Evolutionary conservation across 306 rosid species (phyloP), one percentile per base, ranked within the genome.

Genomic region (Pachyrhizus erosus): DNA sequence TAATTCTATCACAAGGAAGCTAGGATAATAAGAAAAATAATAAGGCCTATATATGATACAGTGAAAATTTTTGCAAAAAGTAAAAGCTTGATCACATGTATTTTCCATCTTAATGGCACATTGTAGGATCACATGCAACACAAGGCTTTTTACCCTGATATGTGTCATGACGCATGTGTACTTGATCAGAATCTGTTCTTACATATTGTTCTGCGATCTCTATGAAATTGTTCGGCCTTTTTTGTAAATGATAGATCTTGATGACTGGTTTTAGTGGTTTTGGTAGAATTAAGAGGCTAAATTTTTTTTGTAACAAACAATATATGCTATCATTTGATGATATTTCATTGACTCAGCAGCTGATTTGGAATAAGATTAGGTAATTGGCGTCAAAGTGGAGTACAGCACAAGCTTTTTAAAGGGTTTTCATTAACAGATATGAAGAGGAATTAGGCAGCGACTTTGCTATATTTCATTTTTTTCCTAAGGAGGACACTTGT

Each of bases 251-350:
- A 37, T 64, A 75, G 57, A 31, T 9, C 4, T 73, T n/a, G 65
- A 20, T 31, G 49, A 73, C 65, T 18, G 18, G 65, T 11, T 31
- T 52, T 51, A 31, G 13, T 49, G 33, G 49, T 73, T 73, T 18
- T 31, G 66, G 78, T 10, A 52, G 18, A 73, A 52, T n/a, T 18
- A 51, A 31, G 26, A 31, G 31, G 7, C 14, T 1, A 34, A 7
- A n/a, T 17, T 11, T 13, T 13, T 75, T 3, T 37, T 14, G 68
- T 23, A 39, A 42, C 15, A 7, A 7, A 33, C 31, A 76, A 42
- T 76, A 17, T 40, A 76, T 42, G 70, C 45, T 76, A 76, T 42
- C 26, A 76, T 60, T 42, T 43, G 21, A 76, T 45, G 71, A n/a
- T 17, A 29, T 42, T 75, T 58, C 70, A 40, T 13, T 75, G n/a